Conservation (phyloP, 2,329 filamentous ascomycete species). For the Dactylellina haptotyla region DNA sequence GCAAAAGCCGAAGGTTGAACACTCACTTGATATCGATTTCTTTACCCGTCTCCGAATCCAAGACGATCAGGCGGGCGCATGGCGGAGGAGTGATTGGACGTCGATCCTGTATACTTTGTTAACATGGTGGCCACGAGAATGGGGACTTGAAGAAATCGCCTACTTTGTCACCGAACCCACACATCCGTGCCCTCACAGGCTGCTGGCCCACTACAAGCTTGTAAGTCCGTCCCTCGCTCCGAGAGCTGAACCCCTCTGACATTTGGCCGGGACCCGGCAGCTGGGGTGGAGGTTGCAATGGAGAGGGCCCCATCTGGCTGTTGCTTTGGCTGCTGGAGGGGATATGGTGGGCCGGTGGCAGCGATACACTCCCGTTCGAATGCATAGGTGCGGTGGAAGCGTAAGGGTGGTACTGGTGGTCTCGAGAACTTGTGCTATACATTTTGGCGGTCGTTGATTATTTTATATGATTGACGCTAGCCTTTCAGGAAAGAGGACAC, state of each 20-base stretch:
- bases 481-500: conserved; percentile 52
- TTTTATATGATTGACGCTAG: conserved; percentile 51
- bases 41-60: conserved; percentile 76
- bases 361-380: conserved; percentile 48
- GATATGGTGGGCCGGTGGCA: conserved; percentile 44
- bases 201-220: conserved; percentile 87
- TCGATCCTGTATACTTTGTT: conserved; percentile 73
- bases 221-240: conserved; percentile 64
- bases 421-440: conserved; percentile 52
- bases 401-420: conserved; percentile 52
- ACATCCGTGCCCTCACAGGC: conserved; percentile 93
- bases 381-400: conserved; percentile 49
- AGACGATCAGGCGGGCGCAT: conserved; percentile 84
- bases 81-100: conserved; percentile 95
- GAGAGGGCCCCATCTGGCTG: conserved; percentile 37
- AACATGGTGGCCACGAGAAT: conserved; percentile 30
- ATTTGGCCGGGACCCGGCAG: conserved; percentile 53
- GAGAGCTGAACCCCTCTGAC: conserved; percentile 49
- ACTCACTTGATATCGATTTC: conserved; percentile 85
- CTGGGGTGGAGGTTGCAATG: conserved; percentile 46
- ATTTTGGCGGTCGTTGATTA: conserved; percentile 50
- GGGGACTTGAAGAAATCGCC: conserved; percentile 53
- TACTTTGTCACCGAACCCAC: conserved; percentile 98
- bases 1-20: no score
- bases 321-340: conserved; percentile 31